Base-by-base conservation (phyloP, 768 basidiomycete genomes). In the Serendipita sp. region DNA sequence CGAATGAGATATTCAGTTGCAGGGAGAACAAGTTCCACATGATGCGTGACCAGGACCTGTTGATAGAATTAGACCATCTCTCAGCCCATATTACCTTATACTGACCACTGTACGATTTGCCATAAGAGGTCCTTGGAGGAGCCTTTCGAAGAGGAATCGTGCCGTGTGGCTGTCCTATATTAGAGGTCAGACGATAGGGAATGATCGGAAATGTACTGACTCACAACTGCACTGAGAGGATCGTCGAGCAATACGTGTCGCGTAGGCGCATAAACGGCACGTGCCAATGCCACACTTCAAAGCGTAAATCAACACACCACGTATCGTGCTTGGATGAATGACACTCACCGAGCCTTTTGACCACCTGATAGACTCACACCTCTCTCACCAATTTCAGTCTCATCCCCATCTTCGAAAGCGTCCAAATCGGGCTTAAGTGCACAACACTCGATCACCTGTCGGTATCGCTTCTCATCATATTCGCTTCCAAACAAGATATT, bases 331-430 rank as follows among this genome's bases (percentile, higher is more conserved):
- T 46, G 13, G 13, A 23, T 23, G 44, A 18, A 0, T 47, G 48
- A 13, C 7, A 67, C 76, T 65, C 68, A 84, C 85, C 86, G 76
- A 64, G 88, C 86, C 72, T 91, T 91, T 74, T 91, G 89, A 3
- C 89, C 89, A 35, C 89, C 89, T 38, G 85, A 86, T 67, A 90
- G 74, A 72, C 81, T 86, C 15, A 90, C 84, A 66, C 87, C 88
- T 63, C 69, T 56, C 10, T 56, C 77, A 16, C 75, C 76, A 46
- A 76, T 72, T 64, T 73, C 71, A 8, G 74, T 74, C 63, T 68
- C 64, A 72, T 80, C 77, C 0, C 78, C 78, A 11, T 76, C 68
- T 2, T 77, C 73, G 3, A 80, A 66, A 15, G 78, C 75, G 2
- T 74, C 74, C 15, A 80, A 68, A 69, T 80, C 79, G 5, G 75